Conservation (phyloP, 2,329 filamentous ascomycete genomes). For the Colletotrichum navitas region DNA sequence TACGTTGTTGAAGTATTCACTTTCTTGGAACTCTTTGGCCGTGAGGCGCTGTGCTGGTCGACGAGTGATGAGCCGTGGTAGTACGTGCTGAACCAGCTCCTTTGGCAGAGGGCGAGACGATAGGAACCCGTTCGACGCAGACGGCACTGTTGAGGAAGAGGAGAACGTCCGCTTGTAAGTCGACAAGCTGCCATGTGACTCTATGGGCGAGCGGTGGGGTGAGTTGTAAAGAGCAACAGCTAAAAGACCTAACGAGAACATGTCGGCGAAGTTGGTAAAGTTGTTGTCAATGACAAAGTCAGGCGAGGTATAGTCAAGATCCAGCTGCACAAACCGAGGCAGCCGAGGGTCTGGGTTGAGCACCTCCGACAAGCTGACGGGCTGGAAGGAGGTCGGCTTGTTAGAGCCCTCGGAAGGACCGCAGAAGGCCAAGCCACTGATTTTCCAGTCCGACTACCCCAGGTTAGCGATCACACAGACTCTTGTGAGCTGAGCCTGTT, state of each 20-base stretch:
- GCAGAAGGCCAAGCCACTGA: slow-evolving; percentile 92
- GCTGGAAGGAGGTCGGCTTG: slow-evolving; percentile 79
- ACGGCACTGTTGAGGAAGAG: slow-evolving; percentile 83
- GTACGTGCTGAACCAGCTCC: slow-evolving; percentile 79
- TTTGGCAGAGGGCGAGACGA: slow-evolving; percentile 83
- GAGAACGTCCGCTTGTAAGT: slow-evolving; percentile 88
- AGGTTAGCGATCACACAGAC: slow-evolving; percentile 47
- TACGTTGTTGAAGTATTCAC: slow-evolving; percentile 96
- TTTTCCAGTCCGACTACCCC: slow-evolving; percentile 92
- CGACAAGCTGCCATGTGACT: slow-evolving; percentile 83
- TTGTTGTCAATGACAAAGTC: slow-evolving; percentile 95
- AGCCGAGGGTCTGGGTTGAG: slow-evolving; percentile 88
- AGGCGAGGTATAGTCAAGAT: slow-evolving; percentile 93
- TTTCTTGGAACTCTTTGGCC: slow-evolving; percentile 92
- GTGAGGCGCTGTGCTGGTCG: slow-evolving; percentile 89
- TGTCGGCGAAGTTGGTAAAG: slow-evolving; percentile 85
- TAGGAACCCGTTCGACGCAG: slow-evolving; percentile 85
- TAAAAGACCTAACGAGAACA: slow-evolving; percentile 92
- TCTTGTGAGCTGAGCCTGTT: background rate
- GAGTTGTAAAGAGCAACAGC: slow-evolving; percentile 93
- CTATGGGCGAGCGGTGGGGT: slow-evolving; percentile 89
- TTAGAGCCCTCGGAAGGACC: slow-evolving; percentile 82
- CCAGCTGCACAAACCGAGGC: slow-evolving; percentile 85
- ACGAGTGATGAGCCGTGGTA: slow-evolving; percentile 88
- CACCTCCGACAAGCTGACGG: slow-evolving; percentile 85